phyloP scores from a whole-genome alignment of 2,329 filamentous ascomycete species.

The Bipolaris gigantea region DNA sequence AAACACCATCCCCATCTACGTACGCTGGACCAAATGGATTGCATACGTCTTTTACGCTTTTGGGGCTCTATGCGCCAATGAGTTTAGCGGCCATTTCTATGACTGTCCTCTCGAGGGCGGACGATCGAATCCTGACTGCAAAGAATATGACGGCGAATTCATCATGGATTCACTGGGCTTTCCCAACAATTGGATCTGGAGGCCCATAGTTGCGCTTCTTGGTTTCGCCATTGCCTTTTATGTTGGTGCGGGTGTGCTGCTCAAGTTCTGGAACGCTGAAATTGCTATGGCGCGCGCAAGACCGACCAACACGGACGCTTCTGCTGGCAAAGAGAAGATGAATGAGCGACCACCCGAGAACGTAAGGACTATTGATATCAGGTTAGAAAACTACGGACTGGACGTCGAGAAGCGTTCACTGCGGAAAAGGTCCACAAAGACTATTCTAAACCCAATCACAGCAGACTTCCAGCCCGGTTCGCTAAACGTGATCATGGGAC shows the following conservation, averaged over 20 bases:
- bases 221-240: constrained; percentile 68
- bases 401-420: constrained; percentile 63
- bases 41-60: constrained; percentile 71
- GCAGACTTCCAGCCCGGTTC: constrained; percentile 68
- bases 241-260: constrained; percentile 60
- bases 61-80: constrained; percentile 70
- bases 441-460: constrained; percentile 68
- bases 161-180: constrained; percentile 71
- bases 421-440: constrained; percentile 52
- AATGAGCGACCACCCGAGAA: constrained; percentile 55
- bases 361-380: constrained; percentile 65
- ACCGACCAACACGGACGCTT: constrained; percentile 58
- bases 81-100: constrained; percentile 73
- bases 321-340: constrained; percentile 72
- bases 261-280: constrained; percentile 67
- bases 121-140: constrained; percentile 65
- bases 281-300: constrained; percentile 69
- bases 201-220: constrained; percentile 65
- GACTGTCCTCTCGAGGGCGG: constrained; percentile 68
- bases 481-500: constrained; percentile 79
- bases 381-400: constrained; percentile 65
- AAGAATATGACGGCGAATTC: constrained; percentile 68
- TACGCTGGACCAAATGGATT: constrained; percentile 75
- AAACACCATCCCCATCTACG: constrained; percentile 72
- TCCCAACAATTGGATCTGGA: constrained; percentile 66